A percentile compares a stretch with the other conserved stretches of the same genome.
phyloP scores from a whole-genome alignment of 257 asterid genomes.

The Solanum acaule region DNA sequence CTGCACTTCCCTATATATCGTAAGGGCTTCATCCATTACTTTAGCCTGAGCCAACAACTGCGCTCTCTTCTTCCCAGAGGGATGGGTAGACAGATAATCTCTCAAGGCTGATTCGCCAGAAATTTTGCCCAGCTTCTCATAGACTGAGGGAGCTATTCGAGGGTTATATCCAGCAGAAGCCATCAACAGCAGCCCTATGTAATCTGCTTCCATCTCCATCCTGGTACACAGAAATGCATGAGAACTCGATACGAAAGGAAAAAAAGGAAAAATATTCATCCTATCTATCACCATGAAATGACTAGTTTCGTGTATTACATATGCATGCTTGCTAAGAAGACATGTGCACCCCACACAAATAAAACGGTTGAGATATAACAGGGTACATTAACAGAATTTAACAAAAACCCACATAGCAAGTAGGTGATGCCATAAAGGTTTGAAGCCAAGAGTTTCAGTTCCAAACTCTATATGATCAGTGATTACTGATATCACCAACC shows the following conservation, averaged over 20 bases:
- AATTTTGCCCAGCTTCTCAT: constrained; percentile 63
- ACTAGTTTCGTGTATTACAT: neutral
- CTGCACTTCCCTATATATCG: constrained; percentile 44
- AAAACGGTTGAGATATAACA: neutral
- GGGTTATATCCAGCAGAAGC: constrained; percentile 94
- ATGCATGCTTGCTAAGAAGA: neutral
- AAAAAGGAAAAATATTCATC: neutral
- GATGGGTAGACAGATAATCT: constrained; percentile 86
- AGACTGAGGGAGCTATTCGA: constrained; percentile 75
- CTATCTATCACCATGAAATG: neutral
- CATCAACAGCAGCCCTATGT: constrained; percentile 58
- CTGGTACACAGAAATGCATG: constrained; percentile 13
- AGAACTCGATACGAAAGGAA: neutral
- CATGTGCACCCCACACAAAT: neutral
- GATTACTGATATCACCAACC: neutral
- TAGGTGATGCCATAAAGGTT: neutral
- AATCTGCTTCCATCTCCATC: constrained; percentile 98
- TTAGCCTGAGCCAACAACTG: constrained; percentile 55
- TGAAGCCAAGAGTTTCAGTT: neutral
- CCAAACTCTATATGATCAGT: neutral
- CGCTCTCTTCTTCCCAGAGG: constrained; percentile 87
- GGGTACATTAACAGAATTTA: neutral
- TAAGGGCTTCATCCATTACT: constrained; percentile 89
- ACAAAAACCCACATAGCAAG: neutral
- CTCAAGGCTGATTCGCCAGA: constrained; percentile 39